Evolutionary conservation across 23 red algal genomes (phyloP), one percentile per base, ranked within the genome.

Genomic region (Agarophyton chilense): DNA sequence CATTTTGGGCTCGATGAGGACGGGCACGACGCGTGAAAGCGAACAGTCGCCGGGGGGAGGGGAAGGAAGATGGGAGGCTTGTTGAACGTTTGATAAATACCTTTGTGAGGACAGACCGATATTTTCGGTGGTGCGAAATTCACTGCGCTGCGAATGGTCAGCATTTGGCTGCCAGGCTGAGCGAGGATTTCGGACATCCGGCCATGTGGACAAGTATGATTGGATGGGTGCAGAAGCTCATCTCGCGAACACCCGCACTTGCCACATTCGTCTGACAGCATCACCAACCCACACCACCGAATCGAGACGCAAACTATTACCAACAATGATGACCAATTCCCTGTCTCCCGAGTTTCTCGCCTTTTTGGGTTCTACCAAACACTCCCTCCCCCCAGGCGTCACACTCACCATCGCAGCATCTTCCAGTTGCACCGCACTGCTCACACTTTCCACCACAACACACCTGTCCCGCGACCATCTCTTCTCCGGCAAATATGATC

Each of bases 1-100:
- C 91, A 76, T 87, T 28, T 42, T 70, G 74, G 73, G 29, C n/a
- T n/a, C 55, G 55, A 28, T 25, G 22, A 28, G 29, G 52, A n/a
- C n/a, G n/a, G n/a, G n/a, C n/a, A n/a, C n/a, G n/a, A n/a, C n/a
- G 52, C 16, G 52, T 54, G 45, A 7, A 13, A 7, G 45, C 13
- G 45, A 49, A 49, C 45, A 10, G 45, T 7, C 45, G 45, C 13
- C 45, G 45, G 45, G 7, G 45, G 45, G 7, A 49, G 13, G 45
- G 13, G 45, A n/a, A n/a, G n/a, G n/a, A n/a, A n/a, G n/a, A n/a
- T n/a, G n/a, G n/a, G n/a, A n/a, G n/a, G n/a, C n/a, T n/a, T n/a
- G n/a, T n/a, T n/a, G n/a, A n/a, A n/a, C n/a, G n/a, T n/a, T n/a
- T n/a, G n/a, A n/a, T n/a, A n/a, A n/a, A n/a, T n/a, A n/a, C n/a